A percentile compares a stretch with the other conserved stretches of the same genome.
Conservation (phyloP, 78 protist genomes). For the Tieghemostelium lacteum region DNA sequence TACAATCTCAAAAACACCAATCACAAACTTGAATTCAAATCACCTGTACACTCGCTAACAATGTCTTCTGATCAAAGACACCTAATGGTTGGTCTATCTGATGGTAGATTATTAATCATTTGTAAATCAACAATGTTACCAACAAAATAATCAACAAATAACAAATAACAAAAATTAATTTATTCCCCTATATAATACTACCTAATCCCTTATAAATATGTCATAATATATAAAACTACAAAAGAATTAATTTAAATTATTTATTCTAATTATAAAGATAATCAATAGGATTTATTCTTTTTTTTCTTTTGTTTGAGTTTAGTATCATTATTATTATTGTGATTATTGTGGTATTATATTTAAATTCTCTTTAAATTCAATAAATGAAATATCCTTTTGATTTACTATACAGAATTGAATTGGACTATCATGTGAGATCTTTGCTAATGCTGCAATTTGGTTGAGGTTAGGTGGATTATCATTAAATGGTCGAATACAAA, state of each 20-base stretch:
- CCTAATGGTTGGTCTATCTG: slow-evolving; percentile 73
- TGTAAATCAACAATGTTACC: too few species aligned
- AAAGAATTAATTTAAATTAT: too few species aligned
- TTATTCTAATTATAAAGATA: too few species aligned
- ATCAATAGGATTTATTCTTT: too few species aligned
- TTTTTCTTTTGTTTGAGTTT: too few species aligned
- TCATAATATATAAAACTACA: too few species aligned
- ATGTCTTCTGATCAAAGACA: slow-evolving; percentile 72
- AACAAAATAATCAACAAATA: too few species aligned
- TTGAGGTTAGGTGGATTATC: background rate
- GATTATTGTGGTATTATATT: too few species aligned
- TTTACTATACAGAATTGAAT: slow-evolving; percentile 4
- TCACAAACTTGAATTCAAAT: slow-evolving; percentile 38
- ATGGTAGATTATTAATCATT: slow-evolving; percentile 59
- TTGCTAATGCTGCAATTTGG: background rate
- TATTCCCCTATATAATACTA: too few species aligned
- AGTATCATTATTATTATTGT: too few species aligned
- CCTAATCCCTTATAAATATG: too few species aligned
- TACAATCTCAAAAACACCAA: slow-evolving; percentile 39
- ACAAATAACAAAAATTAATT: too few species aligned
- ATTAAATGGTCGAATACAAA: background rate
- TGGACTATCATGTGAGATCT: background rate
- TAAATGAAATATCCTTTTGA: slow-evolving; percentile 4
- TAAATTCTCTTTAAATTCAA: slow-evolving; percentile 8
- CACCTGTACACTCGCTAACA: slow-evolving; percentile 46